Percentiles rank a stretch among this genome's conserved stretches.
These are phyloP conservation scores for Penicillium sp. DNA, from an alignment of 2,329 filamentous ascomycete genomes.

Conservation along the genomic window DNA sequence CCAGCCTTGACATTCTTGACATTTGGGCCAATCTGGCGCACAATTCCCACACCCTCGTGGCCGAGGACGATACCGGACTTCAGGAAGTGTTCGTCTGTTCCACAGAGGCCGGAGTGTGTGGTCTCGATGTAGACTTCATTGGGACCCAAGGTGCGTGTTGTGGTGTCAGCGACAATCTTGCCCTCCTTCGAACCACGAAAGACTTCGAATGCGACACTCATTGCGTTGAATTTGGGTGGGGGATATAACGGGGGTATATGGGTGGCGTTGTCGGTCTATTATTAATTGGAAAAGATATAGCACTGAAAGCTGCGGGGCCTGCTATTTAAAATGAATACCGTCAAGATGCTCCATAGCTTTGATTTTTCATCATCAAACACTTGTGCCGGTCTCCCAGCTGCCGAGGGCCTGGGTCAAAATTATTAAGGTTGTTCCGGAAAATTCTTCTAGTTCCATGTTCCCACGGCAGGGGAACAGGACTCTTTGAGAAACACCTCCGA, in stretches of 20 bases:
- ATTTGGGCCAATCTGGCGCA: conserved; percentile 49
- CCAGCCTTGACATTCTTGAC: conserved; percentile 50
- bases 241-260: not conserved
- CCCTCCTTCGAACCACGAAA: conserved; percentile 28
- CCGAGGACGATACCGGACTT: conserved; percentile 41
- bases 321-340: not conserved
- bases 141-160: conserved; percentile 20
- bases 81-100: conserved; percentile 27
- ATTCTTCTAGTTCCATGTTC: not conserved
- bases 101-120: conserved; percentile 29
- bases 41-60: conserved; percentile 56
- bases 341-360: not conserved
- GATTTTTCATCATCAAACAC: not conserved
- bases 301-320: not conserved
- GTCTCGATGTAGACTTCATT: conserved; percentile 29
- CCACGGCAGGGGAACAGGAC: not conserved
- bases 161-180: conserved; percentile 25
- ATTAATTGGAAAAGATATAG: not conserved
- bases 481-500: not conserved
- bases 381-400: not conserved
- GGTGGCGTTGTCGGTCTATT: not conserved
- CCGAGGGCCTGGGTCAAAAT: not conserved
- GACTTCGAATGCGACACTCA: conserved; percentile 28
- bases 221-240: not conserved
- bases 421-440: not conserved